Base-by-base conservation (phyloP, 306 rosid genomes). In the Malus sieversii region DNA sequence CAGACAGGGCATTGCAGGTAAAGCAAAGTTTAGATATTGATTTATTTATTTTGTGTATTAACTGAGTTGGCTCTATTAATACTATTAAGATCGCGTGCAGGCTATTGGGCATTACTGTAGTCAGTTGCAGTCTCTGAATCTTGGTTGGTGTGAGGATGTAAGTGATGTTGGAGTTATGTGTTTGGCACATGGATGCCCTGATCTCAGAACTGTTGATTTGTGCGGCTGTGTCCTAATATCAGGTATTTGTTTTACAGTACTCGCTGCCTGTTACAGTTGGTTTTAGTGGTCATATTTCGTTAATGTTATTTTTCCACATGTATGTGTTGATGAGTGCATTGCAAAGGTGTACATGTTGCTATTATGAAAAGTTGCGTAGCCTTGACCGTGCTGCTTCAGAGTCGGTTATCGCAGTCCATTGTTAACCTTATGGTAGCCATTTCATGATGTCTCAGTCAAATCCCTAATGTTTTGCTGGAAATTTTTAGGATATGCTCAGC, bases 61-160 rank as follows among this genome's bases (percentile, higher is more conserved):
- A 66, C 61, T 45, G 15, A 55, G 66, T 64, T 76, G 27, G 32
- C 52, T 71, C 33, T 70, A 29, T 25, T 8, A 3, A 22, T 52
- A 23, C 25, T 38, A 29, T 5, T 2, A 45, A 40, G 65, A 38
- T 70, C 69, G 76, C 74, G 45, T 63, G 86, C 92, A 96, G 99
- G 98, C 90, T 68, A 85, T 96, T 14, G 98, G 99, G 38, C 83
- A 71, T 20, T 86, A 84, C 77, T 96, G 99, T 86, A 88, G 84
- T 66, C 86, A 89, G 84, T 67, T 96, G 81, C 97, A 96, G 73
- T 80, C 76, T 70, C 78, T 96, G 74, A 96, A 90, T 85, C 93
- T 96, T 20, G 99, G 99, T 57, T 96, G 99, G 99, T 96, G 99
- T 25, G 97, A 92, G 3, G 75, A 88, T 69, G 90, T 87, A 63